Conservation (phyloP, 345 rosid genomes). For the Cochlearia excelsa region DNA sequence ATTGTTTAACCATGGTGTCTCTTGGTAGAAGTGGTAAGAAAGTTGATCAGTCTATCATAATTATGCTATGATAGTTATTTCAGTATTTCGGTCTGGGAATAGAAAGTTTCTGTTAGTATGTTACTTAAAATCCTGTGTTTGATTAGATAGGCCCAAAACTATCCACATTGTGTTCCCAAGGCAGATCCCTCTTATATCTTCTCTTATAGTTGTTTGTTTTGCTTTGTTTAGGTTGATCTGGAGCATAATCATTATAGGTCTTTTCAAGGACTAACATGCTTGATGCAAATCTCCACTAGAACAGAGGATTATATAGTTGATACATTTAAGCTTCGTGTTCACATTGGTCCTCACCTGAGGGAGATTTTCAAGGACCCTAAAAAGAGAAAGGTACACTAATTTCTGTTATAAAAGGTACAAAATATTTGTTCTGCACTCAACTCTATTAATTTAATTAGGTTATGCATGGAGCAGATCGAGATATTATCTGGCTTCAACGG, state of each 20-base stretch:
- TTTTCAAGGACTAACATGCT: constrained; percentile 96
- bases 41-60: constrained; percentile 3
- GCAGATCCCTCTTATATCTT: constrained; percentile 9
- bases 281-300: constrained; percentile 98
- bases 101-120: neutral
- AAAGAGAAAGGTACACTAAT: constrained; percentile 63
- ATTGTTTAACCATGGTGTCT: constrained; percentile 12
- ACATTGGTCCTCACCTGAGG: constrained; percentile 87
- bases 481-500: constrained; percentile 93
- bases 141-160: neutral
- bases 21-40: constrained; percentile 17
- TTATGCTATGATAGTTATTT: neutral
- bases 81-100: constrained; percentile 14
- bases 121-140: neutral
- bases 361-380: constrained; percentile 90
- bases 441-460: constrained; percentile 51
- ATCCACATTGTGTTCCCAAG: neutral
- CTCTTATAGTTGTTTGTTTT: constrained; percentile 7
- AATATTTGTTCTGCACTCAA: constrained; percentile 33
- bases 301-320: constrained; percentile 86
- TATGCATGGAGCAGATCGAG: constrained; percentile 98
- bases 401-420: constrained; percentile 1
- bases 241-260: constrained; percentile 98
- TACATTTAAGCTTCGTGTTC: constrained; percentile 77
- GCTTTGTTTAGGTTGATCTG: constrained; percentile 72